Base-by-base conservation (phyloP, 345 rosid species). In the Microthlaspi erraticum region DNA sequence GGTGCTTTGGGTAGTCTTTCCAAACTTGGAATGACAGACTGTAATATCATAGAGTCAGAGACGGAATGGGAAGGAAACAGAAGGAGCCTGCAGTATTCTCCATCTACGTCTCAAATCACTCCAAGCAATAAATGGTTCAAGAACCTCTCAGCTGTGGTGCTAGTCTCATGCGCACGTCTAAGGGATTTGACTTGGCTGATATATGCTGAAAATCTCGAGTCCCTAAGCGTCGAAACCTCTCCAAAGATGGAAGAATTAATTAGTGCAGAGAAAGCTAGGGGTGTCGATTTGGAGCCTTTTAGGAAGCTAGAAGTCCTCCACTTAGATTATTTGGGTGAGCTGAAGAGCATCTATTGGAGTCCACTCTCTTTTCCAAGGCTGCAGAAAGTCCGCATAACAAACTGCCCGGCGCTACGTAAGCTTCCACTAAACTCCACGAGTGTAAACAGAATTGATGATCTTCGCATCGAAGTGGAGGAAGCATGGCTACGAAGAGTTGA, bases 131-230 rank as follows among this genome's bases (percentile, higher is more conserved):
- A 6, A 52, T 65, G 60, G 59, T 65, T 65, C 48, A 51, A 38
- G 48, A 41, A 51, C 34, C 60, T 65, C 49, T 37, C 60, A 51
- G 37, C 26, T 51, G 49, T 65, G 49, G 60, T 65, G 14, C 18
- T 65, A 51, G 0, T 1, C 60, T 37, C 70, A 51, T 65, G 70
- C 49, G 8, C 2, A 65, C 10, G 7, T 50, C n/a, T 65, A n/a
- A 37, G 0, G 11, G 70, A 65, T 51, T n/a, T 65, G 50, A 51
- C 70, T 51, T 65, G 60, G 70, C 70, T 51, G 29, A 14, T 51
- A 10, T 51, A 65, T 51, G 60, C 60, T 51, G 29, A 0, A n/a
- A 65, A 65, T 38, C 49, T 65, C 0, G 60, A 65, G 60, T 14
- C 60, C 14, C 26, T 65, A 38, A 51, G 49, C 50, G 8, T 65